Conservation (phyloP, 192 early-diverging fungal species). For the Backusella circina region DNA sequence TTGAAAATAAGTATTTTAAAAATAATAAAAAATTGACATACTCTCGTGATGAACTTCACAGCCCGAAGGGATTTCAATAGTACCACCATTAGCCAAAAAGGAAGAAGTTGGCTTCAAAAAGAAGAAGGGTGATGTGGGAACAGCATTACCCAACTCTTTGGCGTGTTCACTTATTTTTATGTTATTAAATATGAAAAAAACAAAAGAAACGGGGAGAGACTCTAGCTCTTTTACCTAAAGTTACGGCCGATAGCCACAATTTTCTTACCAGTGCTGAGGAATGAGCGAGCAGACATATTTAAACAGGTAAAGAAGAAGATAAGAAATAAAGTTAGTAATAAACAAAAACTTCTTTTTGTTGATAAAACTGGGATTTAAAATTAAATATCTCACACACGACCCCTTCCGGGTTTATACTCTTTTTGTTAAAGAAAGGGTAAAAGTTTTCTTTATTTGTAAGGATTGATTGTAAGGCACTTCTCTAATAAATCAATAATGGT, state of each 20-base stretch:
- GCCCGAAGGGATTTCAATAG: constrained; percentile 78
- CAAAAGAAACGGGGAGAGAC: background rate
- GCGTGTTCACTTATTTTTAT: constrained; percentile 72
- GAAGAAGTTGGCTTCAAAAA: constrained; percentile 93
- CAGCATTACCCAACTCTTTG: constrained; percentile 89
- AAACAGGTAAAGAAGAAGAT: background rate
- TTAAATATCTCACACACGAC: too few species aligned
- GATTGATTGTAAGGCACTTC: constrained; percentile 22
- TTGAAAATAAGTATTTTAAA: background rate
- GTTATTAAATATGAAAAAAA: background rate
- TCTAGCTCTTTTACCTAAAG: constrained; percentile 52
- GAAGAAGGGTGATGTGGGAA: constrained; percentile 85
- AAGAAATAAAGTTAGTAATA: background rate
- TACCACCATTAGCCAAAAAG: constrained; percentile 60
- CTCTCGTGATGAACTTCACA: constrained; percentile 84
- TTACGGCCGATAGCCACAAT: constrained; percentile 94
- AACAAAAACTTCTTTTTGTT: background rate
- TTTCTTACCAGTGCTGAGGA: constrained; percentile 67
- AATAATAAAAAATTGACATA: constrained; percentile 5
- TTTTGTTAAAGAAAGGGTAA: background rate
- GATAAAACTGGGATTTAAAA: background rate
- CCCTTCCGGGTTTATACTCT: too few species aligned
- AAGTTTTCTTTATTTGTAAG: background rate
- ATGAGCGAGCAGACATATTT: constrained; percentile 42
- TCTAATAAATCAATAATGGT: constrained; percentile 57